phyloP scores from a whole-genome alignment of 306 rosid genomes.

The Cucurbita ficifolia region DNA sequence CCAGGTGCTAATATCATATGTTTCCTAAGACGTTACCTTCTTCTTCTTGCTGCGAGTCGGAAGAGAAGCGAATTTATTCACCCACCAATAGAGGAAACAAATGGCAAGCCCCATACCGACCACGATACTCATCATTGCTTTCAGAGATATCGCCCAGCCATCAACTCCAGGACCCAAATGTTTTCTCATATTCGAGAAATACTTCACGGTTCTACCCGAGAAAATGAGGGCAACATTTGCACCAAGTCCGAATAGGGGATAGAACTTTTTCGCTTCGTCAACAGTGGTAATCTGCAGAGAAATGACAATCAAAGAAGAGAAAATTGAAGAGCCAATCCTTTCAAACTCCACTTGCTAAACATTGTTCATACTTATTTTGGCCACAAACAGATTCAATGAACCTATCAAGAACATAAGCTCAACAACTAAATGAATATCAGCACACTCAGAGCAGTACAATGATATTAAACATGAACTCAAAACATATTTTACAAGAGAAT shows the following conservation, averaged over 20 bases:
- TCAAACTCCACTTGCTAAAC: background rate
- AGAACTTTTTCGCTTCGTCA: constrained; percentile 84
- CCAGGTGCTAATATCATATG: background rate
- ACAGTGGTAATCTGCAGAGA: constrained; percentile 64
- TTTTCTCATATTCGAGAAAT: constrained; percentile 70
- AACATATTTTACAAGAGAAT: background rate
- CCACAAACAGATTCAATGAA: background rate
- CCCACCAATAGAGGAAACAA: constrained; percentile 89
- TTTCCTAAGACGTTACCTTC: constrained; percentile 37
- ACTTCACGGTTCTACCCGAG: constrained; percentile 87
- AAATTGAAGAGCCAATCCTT: background rate
- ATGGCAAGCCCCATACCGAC: constrained; percentile 58
- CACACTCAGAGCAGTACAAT: background rate
- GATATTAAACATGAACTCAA: background rate
- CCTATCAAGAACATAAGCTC: background rate
- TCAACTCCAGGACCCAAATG: constrained; percentile 87
- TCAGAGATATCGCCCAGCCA: constrained; percentile 89
- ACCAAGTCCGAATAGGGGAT: constrained; percentile 88
- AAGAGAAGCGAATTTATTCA: constrained; percentile 57
- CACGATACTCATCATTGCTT: constrained; percentile 89
- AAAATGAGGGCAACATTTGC: constrained; percentile 84
- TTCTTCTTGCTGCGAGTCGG: constrained; percentile 86
- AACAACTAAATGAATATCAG: background rate
- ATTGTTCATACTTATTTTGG: no score
- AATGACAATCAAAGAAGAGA: background rate